Evolutionary conservation across 176 grass and related monocot genomes (phyloP).

Genomic region (Oryza punctata): DNA sequence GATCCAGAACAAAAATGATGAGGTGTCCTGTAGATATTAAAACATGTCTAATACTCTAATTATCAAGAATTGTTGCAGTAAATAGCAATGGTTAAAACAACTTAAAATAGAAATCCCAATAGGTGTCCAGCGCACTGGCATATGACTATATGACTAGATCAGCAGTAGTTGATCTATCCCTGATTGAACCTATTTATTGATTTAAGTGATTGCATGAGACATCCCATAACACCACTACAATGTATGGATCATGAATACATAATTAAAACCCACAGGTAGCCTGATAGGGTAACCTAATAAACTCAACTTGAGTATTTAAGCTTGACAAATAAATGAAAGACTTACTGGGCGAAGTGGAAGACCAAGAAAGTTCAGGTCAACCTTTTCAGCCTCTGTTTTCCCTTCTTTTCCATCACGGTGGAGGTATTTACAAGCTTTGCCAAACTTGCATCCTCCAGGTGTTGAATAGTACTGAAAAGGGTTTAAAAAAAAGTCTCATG

Average conservation of each 20-base stretch:
- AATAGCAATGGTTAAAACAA: background rate
- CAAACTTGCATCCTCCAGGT: conserved; percentile 89
- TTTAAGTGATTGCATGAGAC: background rate
- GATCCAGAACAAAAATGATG: background rate
- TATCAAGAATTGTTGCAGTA: background rate
- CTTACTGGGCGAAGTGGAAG: conserved; percentile 94
- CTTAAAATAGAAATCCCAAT: background rate
- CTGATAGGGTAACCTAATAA: background rate
- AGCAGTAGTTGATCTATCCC: background rate
- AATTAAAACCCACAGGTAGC: background rate
- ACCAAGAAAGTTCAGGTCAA: conserved; percentile 87
- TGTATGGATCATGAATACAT: conserved; percentile 1
- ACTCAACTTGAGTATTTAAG: conserved; percentile 5
- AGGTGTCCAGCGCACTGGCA: background rate
- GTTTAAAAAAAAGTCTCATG: conserved; percentile 30
- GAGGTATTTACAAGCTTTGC: conserved; percentile 76
- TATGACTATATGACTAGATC: background rate
- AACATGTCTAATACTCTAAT: background rate
- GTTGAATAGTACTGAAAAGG: conserved; percentile 68
- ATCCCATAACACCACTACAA: background rate
- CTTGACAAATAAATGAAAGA: conserved; percentile 31
- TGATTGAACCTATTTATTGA: conserved; percentile 6
- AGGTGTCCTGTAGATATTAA: background rate
- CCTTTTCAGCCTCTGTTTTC: conserved; percentile 60
- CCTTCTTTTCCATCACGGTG: conserved; percentile 59